These are phyloP conservation scores for Bondarzewia mesenterica DNA, from an alignment of 1,284 basidiomycete genomes.

Conservation along the genomic window DNA sequence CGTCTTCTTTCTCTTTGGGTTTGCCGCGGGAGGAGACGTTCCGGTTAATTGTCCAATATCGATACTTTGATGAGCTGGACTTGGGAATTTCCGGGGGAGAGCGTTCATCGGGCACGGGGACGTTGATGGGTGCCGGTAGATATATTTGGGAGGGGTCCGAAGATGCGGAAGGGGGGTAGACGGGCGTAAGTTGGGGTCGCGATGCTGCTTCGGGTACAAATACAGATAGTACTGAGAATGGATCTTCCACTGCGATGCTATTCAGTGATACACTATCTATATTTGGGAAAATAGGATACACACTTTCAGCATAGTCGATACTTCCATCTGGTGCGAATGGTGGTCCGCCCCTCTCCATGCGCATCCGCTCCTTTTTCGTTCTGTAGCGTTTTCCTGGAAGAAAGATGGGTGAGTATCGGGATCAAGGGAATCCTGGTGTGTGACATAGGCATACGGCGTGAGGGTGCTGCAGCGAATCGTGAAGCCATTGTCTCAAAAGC, in stretches of 20 bases:
- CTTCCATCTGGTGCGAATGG: conserved; percentile 63
- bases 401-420: too few relatives aligned
- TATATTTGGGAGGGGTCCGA: conserved; percentile 14
- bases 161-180: conserved; percentile 36
- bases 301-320: conserved; percentile 64
- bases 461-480: too few relatives aligned
- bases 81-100: conserved; percentile 5
- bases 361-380: conserved; percentile 69
- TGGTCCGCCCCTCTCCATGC: conserved; percentile 65
- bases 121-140: conserved; percentile 21
- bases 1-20: conserved; percentile 46
- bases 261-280: conserved; percentile 7
- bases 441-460: too few relatives aligned
- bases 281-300: conserved; percentile 17
- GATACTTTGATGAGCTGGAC: conserved; percentile 16
- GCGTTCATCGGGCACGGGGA: conserved; percentile 13
- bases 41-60: conserved; percentile 35
- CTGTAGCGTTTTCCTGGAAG: conserved; percentile 62
- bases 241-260: conserved; percentile 57
- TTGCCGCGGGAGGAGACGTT: conserved; percentile 34
- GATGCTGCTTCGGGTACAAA: conserved; percentile 50
- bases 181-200: conserved; percentile 46
- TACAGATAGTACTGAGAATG: conserved; percentile 56
- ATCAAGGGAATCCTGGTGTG: too few relatives aligned
- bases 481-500: neutral